A percentile compares a stretch with the other conserved stretches of the same genome.
These are phyloP conservation scores for Ilyonectria mors-panacis DNA, from an alignment of 2,329 filamentous ascomycete species.

Conservation along the genomic window DNA sequence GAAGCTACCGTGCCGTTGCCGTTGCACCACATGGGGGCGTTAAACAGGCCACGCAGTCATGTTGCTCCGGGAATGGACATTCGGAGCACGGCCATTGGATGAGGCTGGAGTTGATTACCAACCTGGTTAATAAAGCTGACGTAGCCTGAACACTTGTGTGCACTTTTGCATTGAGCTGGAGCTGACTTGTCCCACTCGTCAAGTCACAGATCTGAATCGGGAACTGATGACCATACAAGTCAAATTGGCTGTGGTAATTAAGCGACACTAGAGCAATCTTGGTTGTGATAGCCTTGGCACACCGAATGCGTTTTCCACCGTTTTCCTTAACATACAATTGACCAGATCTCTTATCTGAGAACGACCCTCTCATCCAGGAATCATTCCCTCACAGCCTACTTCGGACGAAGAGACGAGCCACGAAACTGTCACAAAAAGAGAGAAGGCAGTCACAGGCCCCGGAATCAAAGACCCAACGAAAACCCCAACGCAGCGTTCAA, in stretches of 20 bases:
- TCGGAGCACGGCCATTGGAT: neutral
- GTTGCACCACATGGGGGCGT: slow-evolving; percentile 5
- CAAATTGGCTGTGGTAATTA: neutral
- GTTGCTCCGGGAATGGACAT: neutral
- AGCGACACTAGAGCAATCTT: neutral
- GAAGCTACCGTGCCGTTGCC: neutral
- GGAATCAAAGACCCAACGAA: slow-evolving; percentile 19
- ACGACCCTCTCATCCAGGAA: neutral
- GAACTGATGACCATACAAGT: neutral
- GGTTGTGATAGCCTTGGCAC: too few relatives aligned
- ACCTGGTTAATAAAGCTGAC: neutral
- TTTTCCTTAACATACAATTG: neutral
- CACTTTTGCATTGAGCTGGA: neutral
- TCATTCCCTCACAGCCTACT: neutral
- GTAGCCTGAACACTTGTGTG: too few relatives aligned
- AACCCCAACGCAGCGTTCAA: slow-evolving; percentile 65
- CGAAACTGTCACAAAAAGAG: too few relatives aligned
- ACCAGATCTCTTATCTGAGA: neutral
- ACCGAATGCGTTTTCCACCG: too few relatives aligned
- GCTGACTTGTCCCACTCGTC: neutral
- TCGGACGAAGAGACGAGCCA: too few relatives aligned
- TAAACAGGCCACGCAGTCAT: neutral
- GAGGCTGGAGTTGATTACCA: slow-evolving; percentile 17
- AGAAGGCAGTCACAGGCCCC: too few relatives aligned
- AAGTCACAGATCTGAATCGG: neutral